Percentiles rank a stretch among this genome's conserved stretches.
phyloP scores from a whole-genome alignment of 108 stramenopile species.

The Cyclostephanos invisitatus region DNA sequence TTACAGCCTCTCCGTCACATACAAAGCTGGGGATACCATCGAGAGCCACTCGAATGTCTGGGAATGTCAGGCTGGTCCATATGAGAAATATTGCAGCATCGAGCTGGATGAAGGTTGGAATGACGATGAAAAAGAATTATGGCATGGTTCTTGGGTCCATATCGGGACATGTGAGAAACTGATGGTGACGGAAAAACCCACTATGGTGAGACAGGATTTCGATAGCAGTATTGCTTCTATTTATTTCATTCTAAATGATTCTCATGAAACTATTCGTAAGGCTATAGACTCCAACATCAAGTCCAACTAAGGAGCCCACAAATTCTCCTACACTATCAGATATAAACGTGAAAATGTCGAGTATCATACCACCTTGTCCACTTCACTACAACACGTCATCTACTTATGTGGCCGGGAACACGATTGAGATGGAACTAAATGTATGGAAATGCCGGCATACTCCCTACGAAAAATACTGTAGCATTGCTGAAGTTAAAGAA shows the following conservation, averaged over 20 bases:
- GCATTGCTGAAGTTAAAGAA: not conserved
- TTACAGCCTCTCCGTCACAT: not conserved
- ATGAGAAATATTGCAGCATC: slow-evolving; percentile 6
- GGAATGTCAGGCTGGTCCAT: not conserved
- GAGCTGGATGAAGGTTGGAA: not conserved
- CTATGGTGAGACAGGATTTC: not conserved
- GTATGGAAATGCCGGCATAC: not conserved
- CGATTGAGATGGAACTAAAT: not conserved
- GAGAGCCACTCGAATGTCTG: not conserved
- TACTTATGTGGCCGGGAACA: not conserved
- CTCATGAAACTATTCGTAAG: not conserved
- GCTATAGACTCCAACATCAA: not conserved
- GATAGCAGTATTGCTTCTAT: not conserved
- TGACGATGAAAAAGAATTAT: not conserved
- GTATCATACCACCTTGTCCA: slow-evolving; percentile 3
- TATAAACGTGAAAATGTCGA: not conserved
- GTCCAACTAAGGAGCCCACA: not conserved
- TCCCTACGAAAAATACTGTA: slow-evolving; percentile 1
- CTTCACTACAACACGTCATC: not conserved
- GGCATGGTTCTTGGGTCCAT: slow-evolving; percentile 5
- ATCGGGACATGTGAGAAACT: not conserved
- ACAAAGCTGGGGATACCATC: not conserved
- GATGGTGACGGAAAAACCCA: not conserved
- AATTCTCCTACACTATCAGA: not conserved
- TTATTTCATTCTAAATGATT: not conserved